These are phyloP conservation scores for Sungouiella thailandica DNA, from an alignment of 805 yeast genomes.

Conservation along the genomic window DNA sequence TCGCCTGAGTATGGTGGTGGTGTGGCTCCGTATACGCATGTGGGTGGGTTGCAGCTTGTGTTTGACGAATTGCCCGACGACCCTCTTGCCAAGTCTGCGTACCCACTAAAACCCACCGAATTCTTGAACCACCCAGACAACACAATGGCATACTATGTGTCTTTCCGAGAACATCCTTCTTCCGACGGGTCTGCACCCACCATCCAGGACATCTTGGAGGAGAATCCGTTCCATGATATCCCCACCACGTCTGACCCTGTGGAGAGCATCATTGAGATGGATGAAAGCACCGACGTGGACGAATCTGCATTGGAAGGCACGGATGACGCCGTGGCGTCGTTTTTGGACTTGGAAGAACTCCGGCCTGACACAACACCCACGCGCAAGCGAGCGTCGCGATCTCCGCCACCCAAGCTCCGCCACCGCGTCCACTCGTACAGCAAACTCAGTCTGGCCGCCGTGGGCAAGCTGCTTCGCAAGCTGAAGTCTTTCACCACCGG, in stretches of 20 bases:
- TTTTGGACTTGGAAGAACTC: constrained; percentile 3
- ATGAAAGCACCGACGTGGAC: neutral
- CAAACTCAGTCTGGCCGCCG: neutral
- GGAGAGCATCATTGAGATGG: neutral
- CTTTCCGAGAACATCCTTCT: neutral
- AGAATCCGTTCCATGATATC: constrained; percentile 1
- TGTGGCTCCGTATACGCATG: no score
- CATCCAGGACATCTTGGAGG: constrained; percentile 1
- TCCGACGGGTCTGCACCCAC: neutral
- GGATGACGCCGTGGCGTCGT: constrained; percentile 2
- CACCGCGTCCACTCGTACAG: no score
- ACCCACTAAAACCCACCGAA: no score
- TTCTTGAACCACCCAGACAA: no score
- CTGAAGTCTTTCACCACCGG: neutral
- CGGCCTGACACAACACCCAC: neutral
- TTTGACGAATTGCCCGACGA: no score
- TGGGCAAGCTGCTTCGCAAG: neutral
- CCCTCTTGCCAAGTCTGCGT: no score
- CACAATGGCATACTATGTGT: neutral
- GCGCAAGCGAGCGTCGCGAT: no score
- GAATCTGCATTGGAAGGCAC: neutral
- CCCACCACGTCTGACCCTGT: neutral
- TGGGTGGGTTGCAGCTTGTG: no score
- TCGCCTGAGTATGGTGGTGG: no score
- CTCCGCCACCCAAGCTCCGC: no score